Conservation (phyloP, 2,329 filamentous ascomycete species). For the Emmonsiellopsis sp. region DNA sequence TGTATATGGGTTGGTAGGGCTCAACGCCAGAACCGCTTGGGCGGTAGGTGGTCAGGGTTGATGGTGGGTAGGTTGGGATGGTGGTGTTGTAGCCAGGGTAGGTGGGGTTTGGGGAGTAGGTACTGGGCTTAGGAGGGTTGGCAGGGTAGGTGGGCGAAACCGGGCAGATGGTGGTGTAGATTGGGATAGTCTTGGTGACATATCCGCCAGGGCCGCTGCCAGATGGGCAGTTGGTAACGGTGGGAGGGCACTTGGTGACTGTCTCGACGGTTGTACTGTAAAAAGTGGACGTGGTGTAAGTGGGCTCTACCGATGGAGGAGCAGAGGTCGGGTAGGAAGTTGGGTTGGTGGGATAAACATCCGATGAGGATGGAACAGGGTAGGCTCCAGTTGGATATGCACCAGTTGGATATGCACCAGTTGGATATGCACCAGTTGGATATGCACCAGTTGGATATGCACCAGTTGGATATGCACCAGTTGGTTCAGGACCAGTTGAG, state of each 20-base stretch:
- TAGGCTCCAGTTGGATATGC: not conserved
- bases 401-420: too few relatives aligned
- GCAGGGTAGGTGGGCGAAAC: not conserved
- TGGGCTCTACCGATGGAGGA: not conserved
- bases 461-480: too few relatives aligned
- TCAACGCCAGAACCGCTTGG: not conserved
- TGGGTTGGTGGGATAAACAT: not conserved
- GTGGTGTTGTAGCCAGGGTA: not conserved
- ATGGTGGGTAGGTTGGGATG: not conserved
- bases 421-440: not conserved
- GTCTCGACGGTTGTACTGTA: constrained; percentile 28
- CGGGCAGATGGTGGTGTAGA: constrained; percentile 53
- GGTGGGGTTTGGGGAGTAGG: not conserved
- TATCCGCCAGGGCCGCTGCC: constrained; percentile 33
- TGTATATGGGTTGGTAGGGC: not conserved
- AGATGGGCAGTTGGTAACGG: constrained; percentile 42
- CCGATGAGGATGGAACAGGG: not conserved
- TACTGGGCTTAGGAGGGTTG: too few relatives aligned
- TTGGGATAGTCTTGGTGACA: constrained; percentile 45
- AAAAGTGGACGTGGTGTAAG: constrained; percentile 27
- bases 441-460: not conserved
- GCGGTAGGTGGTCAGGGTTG: not conserved
- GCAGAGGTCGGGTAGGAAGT: not conserved
- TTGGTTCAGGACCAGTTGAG: too few relatives aligned
- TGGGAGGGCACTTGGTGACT: constrained; percentile 32